Evolutionary conservation across 352 stramenopile genomes (phyloP).

Genomic region (Blastocystis sp.): DNA sequence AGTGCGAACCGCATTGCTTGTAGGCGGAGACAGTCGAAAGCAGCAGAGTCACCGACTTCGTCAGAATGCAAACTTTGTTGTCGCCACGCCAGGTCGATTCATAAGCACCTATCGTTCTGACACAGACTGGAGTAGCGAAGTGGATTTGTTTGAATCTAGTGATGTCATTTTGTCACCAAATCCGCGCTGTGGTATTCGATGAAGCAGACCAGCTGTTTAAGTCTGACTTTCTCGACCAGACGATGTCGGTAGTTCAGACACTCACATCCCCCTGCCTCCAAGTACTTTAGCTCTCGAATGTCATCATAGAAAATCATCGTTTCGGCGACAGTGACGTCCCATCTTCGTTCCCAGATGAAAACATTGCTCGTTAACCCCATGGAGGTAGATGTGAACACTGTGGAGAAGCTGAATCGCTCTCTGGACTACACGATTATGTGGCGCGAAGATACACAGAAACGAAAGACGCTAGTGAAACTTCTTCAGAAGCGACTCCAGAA

Average conservation of each 20-base stretch:
- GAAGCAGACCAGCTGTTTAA: slow-evolving; percentile 46
- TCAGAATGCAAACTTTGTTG: slow-evolving; percentile 3
- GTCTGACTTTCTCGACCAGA: slow-evolving; percentile 38
- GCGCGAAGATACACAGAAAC: slow-evolving; percentile 43
- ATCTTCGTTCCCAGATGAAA: neutral
- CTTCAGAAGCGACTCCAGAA: neutral
- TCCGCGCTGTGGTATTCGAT: slow-evolving; percentile 8
- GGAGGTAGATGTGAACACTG: neutral
- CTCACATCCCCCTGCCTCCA: neutral
- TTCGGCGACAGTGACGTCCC: neutral
- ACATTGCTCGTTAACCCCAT: neutral
- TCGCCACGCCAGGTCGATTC: slow-evolving; percentile 6
- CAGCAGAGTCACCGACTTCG: neutral
- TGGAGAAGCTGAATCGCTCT: neutral
- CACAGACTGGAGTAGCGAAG: neutral
- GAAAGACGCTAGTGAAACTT: neutral
- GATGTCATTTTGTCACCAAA: neutral
- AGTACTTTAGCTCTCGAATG: neutral
- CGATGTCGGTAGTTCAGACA: neutral
- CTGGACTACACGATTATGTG: neutral
- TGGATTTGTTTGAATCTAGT: neutral
- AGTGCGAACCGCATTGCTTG: slow-evolving; percentile 3
- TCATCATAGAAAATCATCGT: slow-evolving; percentile 1
- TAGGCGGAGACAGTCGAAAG: slow-evolving; percentile 15
- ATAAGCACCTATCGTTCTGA: neutral